Base-by-base conservation (phyloP, 139 green algal species). In the Mesotaenium endlicherianum region DNA sequence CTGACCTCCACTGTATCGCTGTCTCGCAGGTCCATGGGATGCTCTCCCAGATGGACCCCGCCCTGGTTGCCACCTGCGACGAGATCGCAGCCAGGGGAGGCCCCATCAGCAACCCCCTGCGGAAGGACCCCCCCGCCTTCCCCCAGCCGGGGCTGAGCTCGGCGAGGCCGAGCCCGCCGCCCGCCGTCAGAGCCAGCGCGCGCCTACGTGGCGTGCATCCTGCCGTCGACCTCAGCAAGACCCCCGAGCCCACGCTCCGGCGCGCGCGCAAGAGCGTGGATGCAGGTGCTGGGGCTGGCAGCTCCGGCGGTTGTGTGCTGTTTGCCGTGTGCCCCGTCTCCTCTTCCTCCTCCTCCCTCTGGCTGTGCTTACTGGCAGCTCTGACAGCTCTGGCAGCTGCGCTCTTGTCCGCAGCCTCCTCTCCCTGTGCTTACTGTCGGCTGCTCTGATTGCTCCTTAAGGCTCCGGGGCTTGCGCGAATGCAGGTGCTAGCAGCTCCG, bases 31-130 rank as follows among this genome's bases (percentile, higher is more conserved):
- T 84, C 3, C 36, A 84, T 8, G 36, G 77, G n/a, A 86, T 86
- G 79, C 68, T 86, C 6, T 85, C 79, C 3, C 79, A 85, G 44
- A 74, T 86, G 71, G 70, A 86, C 79, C 79, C 79, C 30, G n/a
- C 6, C 38, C 30, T 86, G 34, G 71, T 85, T 2, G 70, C 30
- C 26, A 30, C 34, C 3, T 84, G 70, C 40, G 79, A 86, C 70
- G 44, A 80, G 44, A 86, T 86, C 70, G 70, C 70, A 26, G 68
- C 64, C 16, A 67, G 70, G 45, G 79, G 79, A 30, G 79, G 77
- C 36, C 77, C 77, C 6, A 5, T 84, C 67, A 3, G 26, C 36
- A 5, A 8, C 69, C 77, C 77, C 8, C 41, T 26, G 8, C 70
- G 11, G 11, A 14, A 14, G 60, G 11, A 6, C 41, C 41, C 6